These are phyloP conservation scores for Rhynchospora pubera DNA, from an alignment of 176 grass and related monocot species.

Conservation along the genomic window DNA sequence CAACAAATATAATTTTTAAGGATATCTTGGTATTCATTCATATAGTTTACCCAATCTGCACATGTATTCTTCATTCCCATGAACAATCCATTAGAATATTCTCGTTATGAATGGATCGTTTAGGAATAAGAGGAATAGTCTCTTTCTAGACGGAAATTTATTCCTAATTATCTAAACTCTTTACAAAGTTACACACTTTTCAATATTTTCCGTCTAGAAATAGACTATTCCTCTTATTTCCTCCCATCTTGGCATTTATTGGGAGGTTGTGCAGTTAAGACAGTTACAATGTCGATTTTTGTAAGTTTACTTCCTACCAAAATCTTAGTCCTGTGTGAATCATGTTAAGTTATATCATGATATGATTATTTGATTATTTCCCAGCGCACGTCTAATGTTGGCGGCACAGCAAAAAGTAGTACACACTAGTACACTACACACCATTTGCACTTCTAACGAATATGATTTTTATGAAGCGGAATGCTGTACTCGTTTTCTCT, in stretches of 20 bases:
- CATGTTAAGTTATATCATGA: background rate
- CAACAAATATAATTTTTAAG: too few species aligned
- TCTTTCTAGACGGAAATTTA: too few species aligned
- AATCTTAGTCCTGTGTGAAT: background rate
- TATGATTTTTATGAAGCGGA: background rate
- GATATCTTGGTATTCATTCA: background rate
- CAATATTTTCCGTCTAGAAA: too few species aligned
- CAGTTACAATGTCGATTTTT: background rate
- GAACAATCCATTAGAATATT: conserved; percentile 18
- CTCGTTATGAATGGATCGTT: conserved; percentile 7
- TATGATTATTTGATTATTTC: background rate
- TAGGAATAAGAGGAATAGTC: too few species aligned
- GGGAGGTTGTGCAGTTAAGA: background rate
- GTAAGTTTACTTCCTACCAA: background rate
- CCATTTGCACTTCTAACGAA: background rate
- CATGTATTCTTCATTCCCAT: background rate
- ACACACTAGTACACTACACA: background rate
- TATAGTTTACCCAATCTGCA: conserved; percentile 4
- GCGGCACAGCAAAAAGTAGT: background rate
- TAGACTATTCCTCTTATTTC: too few species aligned
- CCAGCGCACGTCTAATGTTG: background rate
- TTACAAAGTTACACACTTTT: too few species aligned
- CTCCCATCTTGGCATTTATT: background rate
- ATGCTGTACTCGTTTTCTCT: background rate
- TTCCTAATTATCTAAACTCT: too few species aligned